Percentiles rank a stretch among this genome's conserved stretches.
Conservation (phyloP, 2,329 filamentous ascomycete species). For the Ophiostoma tasmaniense region DNA sequence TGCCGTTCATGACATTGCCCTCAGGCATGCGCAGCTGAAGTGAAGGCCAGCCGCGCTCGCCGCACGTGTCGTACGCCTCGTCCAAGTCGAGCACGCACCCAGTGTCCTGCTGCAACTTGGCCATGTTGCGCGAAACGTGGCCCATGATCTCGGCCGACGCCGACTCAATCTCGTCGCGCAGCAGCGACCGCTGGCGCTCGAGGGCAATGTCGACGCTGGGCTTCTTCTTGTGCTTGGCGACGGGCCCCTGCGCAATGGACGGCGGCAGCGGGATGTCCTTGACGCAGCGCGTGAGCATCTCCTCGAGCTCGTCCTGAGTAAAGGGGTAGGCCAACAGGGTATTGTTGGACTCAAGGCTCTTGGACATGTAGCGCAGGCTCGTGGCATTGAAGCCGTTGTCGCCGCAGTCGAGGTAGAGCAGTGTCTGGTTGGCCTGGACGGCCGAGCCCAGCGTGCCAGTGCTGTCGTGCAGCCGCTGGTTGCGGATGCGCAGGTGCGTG, state of each 20-base stretch:
- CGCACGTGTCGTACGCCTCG: slow-evolving; percentile 22
- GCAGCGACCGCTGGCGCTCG: slow-evolving; percentile 20
- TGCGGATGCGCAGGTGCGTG: slow-evolving; percentile 45
- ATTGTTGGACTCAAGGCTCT: slow-evolving; percentile 35
- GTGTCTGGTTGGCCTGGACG: slow-evolving; percentile 39
- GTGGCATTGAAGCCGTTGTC: slow-evolving; percentile 48
- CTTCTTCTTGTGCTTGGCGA: slow-evolving; percentile 17
- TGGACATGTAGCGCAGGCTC: slow-evolving; percentile 39
- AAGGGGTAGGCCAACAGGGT: slow-evolving; percentile 38
- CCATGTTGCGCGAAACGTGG: slow-evolving; percentile 24
- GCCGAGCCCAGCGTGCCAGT: slow-evolving; percentile 44
- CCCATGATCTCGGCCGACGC: slow-evolving; percentile 22
- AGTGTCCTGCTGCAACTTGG: slow-evolving; percentile 22
- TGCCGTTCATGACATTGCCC: slow-evolving; percentile 9
- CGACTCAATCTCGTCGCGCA: slow-evolving; percentile 15
- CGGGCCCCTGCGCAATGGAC: slow-evolving; percentile 7
- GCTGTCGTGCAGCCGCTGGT: slow-evolving; percentile 47
- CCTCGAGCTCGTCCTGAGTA: slow-evolving; percentile 23
- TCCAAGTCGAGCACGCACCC: slow-evolving; percentile 25
- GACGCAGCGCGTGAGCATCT: slow-evolving; percentile 22
- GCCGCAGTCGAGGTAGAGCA: slow-evolving; percentile 46
- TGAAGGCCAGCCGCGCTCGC: slow-evolving; percentile 23
- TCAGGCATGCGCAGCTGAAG: slow-evolving; percentile 22
- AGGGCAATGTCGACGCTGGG: slow-evolving; percentile 18
- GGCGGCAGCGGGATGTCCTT: slow-evolving; percentile 20